These are phyloP conservation scores for Bipolaris zeicola DNA, from an alignment of 2,329 filamentous ascomycete species.

Conservation along the genomic window DNA sequence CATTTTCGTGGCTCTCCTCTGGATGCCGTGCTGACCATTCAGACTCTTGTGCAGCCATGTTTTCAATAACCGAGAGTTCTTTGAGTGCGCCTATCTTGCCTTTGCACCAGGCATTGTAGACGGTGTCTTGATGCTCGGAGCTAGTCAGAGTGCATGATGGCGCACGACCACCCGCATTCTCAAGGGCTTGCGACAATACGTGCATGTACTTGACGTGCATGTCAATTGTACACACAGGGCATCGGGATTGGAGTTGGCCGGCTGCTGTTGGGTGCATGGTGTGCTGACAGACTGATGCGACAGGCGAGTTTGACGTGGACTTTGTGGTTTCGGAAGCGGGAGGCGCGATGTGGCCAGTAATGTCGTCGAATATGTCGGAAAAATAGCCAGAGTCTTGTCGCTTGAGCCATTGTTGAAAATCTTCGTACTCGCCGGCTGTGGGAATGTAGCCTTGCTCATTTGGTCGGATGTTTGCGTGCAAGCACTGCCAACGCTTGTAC, in stretches of 20 bases:
- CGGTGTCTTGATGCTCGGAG: slow-evolving; percentile 29
- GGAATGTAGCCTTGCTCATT: slow-evolving; percentile 30
- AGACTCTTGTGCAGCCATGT: slow-evolving; percentile 25
- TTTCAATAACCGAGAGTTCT: slow-evolving; percentile 29
- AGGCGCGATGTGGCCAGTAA: slow-evolving; percentile 25
- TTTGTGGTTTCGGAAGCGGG: background rate
- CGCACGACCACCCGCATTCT: slow-evolving; percentile 28
- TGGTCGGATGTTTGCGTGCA: slow-evolving; percentile 26
- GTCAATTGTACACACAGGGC: slow-evolving; percentile 37
- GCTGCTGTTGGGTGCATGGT: slow-evolving; percentile 27
- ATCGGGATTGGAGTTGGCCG: slow-evolving; percentile 22
- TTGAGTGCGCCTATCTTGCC: slow-evolving; percentile 31
- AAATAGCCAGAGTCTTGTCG: slow-evolving; percentile 41
- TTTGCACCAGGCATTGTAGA: slow-evolving; percentile 31
- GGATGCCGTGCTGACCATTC: slow-evolving; percentile 25
- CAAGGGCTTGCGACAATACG: slow-evolving; percentile 28
- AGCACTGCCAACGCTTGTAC: slow-evolving; percentile 35
- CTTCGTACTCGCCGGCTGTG: slow-evolving; percentile 34
- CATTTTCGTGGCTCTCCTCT: slow-evolving; percentile 11
- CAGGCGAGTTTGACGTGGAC: slow-evolving; percentile 11
- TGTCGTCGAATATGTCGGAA: slow-evolving; percentile 37
- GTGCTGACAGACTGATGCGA: slow-evolving; percentile 31
- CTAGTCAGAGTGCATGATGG: slow-evolving; percentile 26
- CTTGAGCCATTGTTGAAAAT: slow-evolving; percentile 38
- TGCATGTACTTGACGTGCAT: slow-evolving; percentile 35